Conservation (phyloP, 768 basidiomycete genomes). For the Hypholoma fasciculare region DNA sequence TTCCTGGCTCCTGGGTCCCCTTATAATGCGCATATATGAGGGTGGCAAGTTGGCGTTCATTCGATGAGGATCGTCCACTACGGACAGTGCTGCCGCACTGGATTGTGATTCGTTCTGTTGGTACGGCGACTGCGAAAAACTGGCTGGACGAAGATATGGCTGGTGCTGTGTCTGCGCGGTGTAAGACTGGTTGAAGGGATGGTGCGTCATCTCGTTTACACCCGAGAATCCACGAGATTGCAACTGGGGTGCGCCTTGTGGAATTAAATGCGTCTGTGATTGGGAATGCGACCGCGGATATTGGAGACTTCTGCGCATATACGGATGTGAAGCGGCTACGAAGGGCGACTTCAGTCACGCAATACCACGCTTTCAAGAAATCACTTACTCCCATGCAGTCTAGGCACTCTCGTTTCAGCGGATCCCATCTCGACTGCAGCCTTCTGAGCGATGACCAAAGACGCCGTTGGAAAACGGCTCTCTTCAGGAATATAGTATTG, state of each 20-base stretch:
- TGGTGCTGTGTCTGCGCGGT: background rate
- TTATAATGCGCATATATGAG: conserved; percentile 15
- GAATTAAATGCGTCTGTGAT: conserved; percentile 1
- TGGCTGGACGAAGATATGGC: background rate
- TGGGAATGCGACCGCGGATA: conserved; percentile 11
- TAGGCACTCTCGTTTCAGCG: conserved; percentile 1
- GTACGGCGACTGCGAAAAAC: background rate
- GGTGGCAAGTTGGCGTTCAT: background rate
- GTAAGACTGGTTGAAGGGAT: background rate
- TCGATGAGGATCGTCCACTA: background rate
- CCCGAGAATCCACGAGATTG: conserved; percentile 6
- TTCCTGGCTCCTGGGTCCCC: conserved; percentile 1
- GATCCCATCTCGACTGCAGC: background rate
- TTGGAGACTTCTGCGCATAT: conserved; percentile 19
- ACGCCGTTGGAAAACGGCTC: conserved; percentile 6
- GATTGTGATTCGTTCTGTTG: background rate
- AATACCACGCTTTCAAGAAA: background rate
- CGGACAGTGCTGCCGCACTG: background rate
- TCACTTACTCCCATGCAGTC: conserved; percentile 16
- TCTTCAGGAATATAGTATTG: conserved; percentile 15
- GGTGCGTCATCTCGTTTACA: conserved; percentile 10
- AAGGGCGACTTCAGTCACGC: background rate
- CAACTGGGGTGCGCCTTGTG: background rate
- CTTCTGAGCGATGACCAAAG: background rate
- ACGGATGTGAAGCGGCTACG: conserved; percentile 24